A percentile compares a stretch with the other conserved stretches of the same genome.
These are phyloP conservation scores for Simmondsia chinensis DNA, from an alignment of 148 eudicot species.

Conservation along the genomic window DNA sequence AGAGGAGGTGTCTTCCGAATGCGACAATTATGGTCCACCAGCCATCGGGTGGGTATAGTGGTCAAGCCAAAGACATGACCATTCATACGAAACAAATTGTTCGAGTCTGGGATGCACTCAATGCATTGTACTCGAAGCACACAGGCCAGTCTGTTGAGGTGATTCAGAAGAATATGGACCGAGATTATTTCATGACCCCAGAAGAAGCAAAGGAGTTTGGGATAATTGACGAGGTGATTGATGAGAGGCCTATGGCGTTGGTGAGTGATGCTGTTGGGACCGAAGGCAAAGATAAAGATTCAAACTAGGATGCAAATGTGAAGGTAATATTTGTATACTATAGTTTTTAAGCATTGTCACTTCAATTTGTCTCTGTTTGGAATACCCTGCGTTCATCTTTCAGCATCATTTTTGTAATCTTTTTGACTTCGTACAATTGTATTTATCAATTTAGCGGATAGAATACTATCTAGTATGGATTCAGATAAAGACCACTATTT, in stretches of 20 bases:
- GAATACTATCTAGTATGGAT: no score
- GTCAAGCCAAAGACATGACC: slow-evolving; percentile 90
- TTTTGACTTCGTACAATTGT: no score
- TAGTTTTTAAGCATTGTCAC: no score
- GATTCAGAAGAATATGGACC: slow-evolving; percentile 83
- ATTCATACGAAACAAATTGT: slow-evolving; percentile 92
- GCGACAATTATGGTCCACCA: slow-evolving; percentile 92
- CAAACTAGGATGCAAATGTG: slow-evolving; percentile 12
- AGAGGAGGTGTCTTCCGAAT: slow-evolving; percentile 84
- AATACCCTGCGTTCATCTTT: no score
- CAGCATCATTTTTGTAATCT: no score
- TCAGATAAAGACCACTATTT: no score
- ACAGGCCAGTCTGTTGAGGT: slow-evolving; percentile 68
- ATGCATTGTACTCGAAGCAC: slow-evolving; percentile 75
- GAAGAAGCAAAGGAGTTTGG: slow-evolving; percentile 93
- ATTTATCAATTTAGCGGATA: no score
- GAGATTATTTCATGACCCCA: slow-evolving; percentile 94
- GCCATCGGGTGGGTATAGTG: slow-evolving; percentile 97
- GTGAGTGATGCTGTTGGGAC: slow-evolving; percentile 77
- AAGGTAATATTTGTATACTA: no score
- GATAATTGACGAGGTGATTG: slow-evolving; percentile 83
- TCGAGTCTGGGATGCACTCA: slow-evolving; percentile 83
- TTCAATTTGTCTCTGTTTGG: no score
- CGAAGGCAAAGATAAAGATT: slow-evolving; percentile 51
- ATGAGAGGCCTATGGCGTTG: slow-evolving; percentile 70